Evolutionary conservation across 208 protist species (phyloP).

Genomic region (Leishmania arabica): DNA sequence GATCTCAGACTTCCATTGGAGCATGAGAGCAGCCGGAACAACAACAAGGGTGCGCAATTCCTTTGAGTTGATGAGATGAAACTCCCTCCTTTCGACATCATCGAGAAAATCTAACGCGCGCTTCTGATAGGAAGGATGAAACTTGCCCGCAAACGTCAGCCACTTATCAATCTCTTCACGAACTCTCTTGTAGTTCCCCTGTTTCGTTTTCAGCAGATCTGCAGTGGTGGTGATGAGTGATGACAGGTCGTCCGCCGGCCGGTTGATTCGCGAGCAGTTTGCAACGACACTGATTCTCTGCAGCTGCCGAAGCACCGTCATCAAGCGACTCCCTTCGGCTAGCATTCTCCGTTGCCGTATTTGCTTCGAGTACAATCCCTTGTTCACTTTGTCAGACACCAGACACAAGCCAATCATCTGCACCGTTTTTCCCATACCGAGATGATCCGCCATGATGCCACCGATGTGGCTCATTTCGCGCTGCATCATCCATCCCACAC

Average conservation of each 20-base stretch:
- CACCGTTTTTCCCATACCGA: conserved; percentile 92
- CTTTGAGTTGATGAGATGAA: conserved; percentile 77
- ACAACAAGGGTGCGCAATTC: conserved; percentile 93
- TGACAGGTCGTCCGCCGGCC: conserved; percentile 62
- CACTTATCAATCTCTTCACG: conserved; percentile 80
- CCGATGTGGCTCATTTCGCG: conserved; percentile 76
- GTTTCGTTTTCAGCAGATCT: conserved; percentile 24
- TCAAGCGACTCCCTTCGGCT: conserved; percentile 57
- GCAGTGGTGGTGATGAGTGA: conserved; percentile 49
- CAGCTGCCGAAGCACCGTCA: conserved; percentile 85
- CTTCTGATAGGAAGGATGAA: conserved; percentile 79
- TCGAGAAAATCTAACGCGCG: conserved; percentile 74
- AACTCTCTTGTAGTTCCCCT: conserved; percentile 32
- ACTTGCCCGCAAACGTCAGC: conserved; percentile 82
- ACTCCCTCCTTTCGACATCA: conserved; percentile 77
- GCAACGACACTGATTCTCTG: conserved; percentile 81
- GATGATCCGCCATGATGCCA: conserved; percentile 92
- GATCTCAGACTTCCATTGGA: conserved; percentile 93
- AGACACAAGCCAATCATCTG: conserved; percentile 93
- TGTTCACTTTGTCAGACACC: conserved; percentile 62
- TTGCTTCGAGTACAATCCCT: conserved; percentile 33
- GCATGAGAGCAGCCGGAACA: conserved; percentile 90
- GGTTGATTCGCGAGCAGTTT: conserved; percentile 86
- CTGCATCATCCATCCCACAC: conserved; percentile 90
- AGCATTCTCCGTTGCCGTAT: conserved; percentile 32